Base-by-base conservation (phyloP, 257 asterid genomes). In the Gentiana dahurica region DNA sequence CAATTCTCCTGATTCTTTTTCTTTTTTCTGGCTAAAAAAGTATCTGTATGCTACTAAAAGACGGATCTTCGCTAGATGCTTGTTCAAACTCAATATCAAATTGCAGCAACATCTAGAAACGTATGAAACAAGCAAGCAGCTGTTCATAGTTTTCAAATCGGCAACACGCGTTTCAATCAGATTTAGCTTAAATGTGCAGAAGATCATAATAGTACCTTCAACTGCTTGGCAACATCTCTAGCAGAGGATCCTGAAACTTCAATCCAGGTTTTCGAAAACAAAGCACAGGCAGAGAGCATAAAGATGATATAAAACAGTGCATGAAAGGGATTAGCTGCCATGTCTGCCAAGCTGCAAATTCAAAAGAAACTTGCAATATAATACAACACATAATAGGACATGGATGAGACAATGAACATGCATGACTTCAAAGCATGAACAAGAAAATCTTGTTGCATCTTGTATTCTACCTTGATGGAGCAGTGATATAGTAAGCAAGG, bases 191-290 rank as follows among this genome's bases (percentile, higher is more conserved):
- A 24, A 24, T 24, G 48, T 50, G 8, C 24, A 50, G 36, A 3
- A n/a, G 50, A 12, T 2, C 59, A 3, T 3, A 58, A 2, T 24
- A 12, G 64, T 71, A 87, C 96, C 95, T 82, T 87, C 33, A 87
- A 83, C 75, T 87, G 96, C 75, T 85, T 87, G 54, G 95, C 96
- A 49, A 87, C 96, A 43, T 87, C 96, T 64, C 73, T 80, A 36
- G 96, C 95, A 8, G 96, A 87, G 32, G 96, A 87, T 55, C 96
- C 95, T 6, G 96, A 87, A 54, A 87, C 96, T 77, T 85, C 96
- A 56, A 87, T 87, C 95, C 96, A 87, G 4, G 95, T 85, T 61
- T 87, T 87, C 44, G 96, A 85, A 76, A 87, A 85, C 50, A 87
- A 61, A 8, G 96, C 95, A 72, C 96, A 87, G 4, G 96, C 95